Base-by-base conservation (phyloP, 1,284 basidiomycete species). In the Hypsizygus ulmarius region DNA sequence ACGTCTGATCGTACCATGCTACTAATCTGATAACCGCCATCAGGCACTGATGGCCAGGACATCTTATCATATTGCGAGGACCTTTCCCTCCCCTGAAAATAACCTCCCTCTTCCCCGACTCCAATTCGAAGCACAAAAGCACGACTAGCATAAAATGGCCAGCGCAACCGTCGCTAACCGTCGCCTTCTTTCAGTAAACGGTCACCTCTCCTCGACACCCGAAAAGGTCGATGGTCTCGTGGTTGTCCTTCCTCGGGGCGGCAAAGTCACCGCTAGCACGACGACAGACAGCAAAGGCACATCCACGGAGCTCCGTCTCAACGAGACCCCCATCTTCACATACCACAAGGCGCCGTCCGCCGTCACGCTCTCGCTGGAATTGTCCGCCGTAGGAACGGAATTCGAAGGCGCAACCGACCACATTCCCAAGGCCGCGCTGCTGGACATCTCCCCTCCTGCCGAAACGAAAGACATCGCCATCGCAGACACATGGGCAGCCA, bases 331-430 rank as follows among this genome's bases (percentile, higher is more conserved):
- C 19, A 56, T 63, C 14, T 27, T 59, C 21, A 47, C 21, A 10
- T n/a, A 46, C 30, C 61, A 60, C 45, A 49, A 50, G 9, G 33
- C 53, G 11, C 35, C 19, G 10, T 43, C 52, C 15, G 39, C 45
- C n/a, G 34, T 43, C 6, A 30, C 49, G 3, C 37, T 52, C 30
- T 52, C 58, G 5, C 40, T 61, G n/a, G 64, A 66, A 32, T 44
- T 64, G 16, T 55, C 60, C 10, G 51, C 64, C 1, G 43, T 65
- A 10, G 60, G 61, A 2, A 64, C 64, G 19, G 53, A 51, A 5
- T 64, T 55, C 43, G 57, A 67, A 49, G 61, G 57, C 0, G 50
- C 46, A 5, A 60, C 65, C 8, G 47, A 48, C 3, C 64, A 66
- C 44, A 48, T 66, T 29, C 65, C 64, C 4, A 59, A 56, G 50